phyloP scores from a whole-genome alignment of 139 green algal species.

The Auxenochlorella pyrenoidosa region DNA sequence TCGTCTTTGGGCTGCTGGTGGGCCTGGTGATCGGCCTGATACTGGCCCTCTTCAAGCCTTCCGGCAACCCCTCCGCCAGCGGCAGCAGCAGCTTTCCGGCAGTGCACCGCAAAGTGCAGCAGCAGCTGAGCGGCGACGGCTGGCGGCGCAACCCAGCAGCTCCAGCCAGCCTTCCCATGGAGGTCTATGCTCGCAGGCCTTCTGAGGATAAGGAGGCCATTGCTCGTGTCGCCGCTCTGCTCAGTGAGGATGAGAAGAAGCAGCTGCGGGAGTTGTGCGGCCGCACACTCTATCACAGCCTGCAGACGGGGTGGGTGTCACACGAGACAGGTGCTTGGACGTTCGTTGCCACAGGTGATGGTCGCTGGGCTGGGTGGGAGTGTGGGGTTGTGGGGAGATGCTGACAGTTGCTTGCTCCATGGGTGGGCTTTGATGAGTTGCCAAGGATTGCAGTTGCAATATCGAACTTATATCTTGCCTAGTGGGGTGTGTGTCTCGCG shows the following conservation, averaged over 20 bases:
- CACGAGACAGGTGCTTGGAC: constrained; percentile 21
- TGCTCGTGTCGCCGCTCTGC: background rate
- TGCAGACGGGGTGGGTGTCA: constrained; percentile 35
- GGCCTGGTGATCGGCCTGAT: background rate
- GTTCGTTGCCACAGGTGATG: constrained; percentile 22
- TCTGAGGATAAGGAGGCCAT: background rate
- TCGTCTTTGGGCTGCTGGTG: background rate
- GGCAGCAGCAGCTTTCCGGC: background rate
- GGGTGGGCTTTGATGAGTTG: no score
- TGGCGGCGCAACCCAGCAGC: background rate
- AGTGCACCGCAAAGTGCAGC: background rate
- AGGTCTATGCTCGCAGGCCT: background rate
- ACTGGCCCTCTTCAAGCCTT: background rate
- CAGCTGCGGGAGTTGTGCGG: constrained; percentile 56
- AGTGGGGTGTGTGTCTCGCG: no score
- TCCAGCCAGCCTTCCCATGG: background rate
- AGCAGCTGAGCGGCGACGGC: background rate
- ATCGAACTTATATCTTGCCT: no score
- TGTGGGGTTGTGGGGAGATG: no score
- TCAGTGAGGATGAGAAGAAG: background rate
- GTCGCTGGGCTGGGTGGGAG: background rate
- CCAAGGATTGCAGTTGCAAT: no score
- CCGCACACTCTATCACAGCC: constrained; percentile 60
- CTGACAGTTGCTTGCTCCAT: no score
- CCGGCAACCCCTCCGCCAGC: background rate